Conservation (phyloP, 2,329 filamentous ascomycete species). For the Rhinocladiella similis region DNA sequence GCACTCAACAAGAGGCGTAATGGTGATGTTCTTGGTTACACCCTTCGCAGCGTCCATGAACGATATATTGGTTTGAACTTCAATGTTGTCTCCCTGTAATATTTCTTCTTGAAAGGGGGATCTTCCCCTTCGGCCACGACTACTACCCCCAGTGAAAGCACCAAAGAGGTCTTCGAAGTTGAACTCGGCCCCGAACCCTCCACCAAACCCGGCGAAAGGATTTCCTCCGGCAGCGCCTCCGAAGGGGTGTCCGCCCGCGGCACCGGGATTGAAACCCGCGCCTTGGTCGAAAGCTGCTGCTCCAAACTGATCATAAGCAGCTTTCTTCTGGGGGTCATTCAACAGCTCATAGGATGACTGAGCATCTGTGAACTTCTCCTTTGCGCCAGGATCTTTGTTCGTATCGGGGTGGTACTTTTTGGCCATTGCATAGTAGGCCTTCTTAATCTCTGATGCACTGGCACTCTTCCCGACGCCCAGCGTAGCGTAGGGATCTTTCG, state of each 20-base stretch:
- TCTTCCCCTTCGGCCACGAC: constrained; percentile 52
- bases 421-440: constrained; percentile 94
- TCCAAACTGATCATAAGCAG: constrained; percentile 89
- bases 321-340: constrained; percentile 88
- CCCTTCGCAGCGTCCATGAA: constrained; percentile 97
- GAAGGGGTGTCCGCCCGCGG: constrained; percentile 60
- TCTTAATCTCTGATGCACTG: constrained; percentile 88
- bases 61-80: constrained; percentile 87
- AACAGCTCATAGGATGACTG: constrained; percentile 93
- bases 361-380: constrained; percentile 91
- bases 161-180: constrained; percentile 96
- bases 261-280: constrained; percentile 76
- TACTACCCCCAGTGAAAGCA: constrained; percentile 70
- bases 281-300: constrained; percentile 69
- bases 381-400: constrained; percentile 90
- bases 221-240: constrained; percentile 53
- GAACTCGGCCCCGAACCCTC: constrained; percentile 76
- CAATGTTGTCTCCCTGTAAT: constrained; percentile 91
- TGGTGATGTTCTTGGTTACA: constrained; percentile 79
- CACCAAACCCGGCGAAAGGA: constrained; percentile 47
- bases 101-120: constrained; percentile 78
- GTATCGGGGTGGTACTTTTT: constrained; percentile 99
- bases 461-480: constrained; percentile 82
- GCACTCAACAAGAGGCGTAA: constrained; percentile 79
- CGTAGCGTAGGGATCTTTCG: constrained; percentile 81